Base-by-base conservation (phyloP, 768 basidiomycete species). In the Kwoniella botswanensis region DNA sequence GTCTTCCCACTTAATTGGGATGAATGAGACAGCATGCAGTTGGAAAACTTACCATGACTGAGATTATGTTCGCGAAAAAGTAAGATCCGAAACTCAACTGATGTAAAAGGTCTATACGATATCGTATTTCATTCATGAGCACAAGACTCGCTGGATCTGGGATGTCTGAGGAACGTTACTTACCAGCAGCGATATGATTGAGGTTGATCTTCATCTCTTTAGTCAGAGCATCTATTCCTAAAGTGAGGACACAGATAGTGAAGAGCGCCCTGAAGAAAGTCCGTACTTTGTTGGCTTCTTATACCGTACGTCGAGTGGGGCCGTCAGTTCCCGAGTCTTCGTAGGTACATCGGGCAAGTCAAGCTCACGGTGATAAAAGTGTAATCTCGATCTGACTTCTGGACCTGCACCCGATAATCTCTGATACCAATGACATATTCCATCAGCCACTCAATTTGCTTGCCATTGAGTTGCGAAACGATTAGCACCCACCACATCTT, bases 231-330 rank as follows among this genome's bases (percentile, higher is more conserved):
- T 79, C 78, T 65, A 44, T 66, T 18, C 76, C 78, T 17, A 77
- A 65, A 2, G 62, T 59, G 15, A 75, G 41, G 5, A 73, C 22
- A 26, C 57, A 50, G 12, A 63, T 43, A 18, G 63, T 57, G 69
- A 79, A 77, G 12, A 70, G 26, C 24, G 72, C 42, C 43, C 78
- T 70, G 54, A 74, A 74, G 54, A 79, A 73, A 4, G 74, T 77
- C 11, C 78, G 67, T 63, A 75, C 70, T 68, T 77, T 77, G 70
- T 79, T 79, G 17, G 54, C 60, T 64, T 77, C 26, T 71, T 76
- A 65, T 41, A 57, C 17, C 22, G n/a, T n/a, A n/a, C n/a, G n/a
- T n/a, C n/a, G n/a, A n/a, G n/a, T n/a, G n/a, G n/a, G n/a, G n/a
- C n/a, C n/a, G n/a, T n/a, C n/a, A n/a, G n/a, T n/a, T n/a, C n/a